Evolutionary conservation across 805 yeast genomes (phyloP).

Genomic region (Cyberlindnera amylophila): DNA sequence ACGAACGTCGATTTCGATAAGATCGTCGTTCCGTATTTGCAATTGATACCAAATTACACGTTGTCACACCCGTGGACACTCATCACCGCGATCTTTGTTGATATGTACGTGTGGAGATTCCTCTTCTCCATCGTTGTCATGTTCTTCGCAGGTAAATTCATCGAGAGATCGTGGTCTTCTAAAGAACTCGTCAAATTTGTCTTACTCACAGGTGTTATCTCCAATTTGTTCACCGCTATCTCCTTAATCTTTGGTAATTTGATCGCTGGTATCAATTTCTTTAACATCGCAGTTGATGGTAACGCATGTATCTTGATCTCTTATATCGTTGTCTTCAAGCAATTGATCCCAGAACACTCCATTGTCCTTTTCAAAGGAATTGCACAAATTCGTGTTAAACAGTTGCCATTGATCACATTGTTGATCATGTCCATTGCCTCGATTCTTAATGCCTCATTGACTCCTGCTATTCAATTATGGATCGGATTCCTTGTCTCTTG

Average conservation of each 20-base stretch:
- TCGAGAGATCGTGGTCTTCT: constrained; percentile 64
- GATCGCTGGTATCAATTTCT: constrained; percentile 23
- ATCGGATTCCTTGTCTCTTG: constrained; percentile 65
- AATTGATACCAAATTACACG: constrained; percentile 58
- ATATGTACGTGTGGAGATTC: constrained; percentile 45
- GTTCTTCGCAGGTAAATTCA: constrained; percentile 57
- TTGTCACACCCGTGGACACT: constrained; percentile 63
- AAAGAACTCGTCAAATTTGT: constrained; percentile 48
- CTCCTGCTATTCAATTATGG: constrained; percentile 55
- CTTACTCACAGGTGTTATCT: constrained; percentile 43
- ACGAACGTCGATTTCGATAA: constrained; percentile 33
- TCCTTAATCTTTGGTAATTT: constrained; percentile 27
- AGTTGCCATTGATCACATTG: constrained; percentile 50
- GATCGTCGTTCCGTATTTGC: constrained; percentile 52
- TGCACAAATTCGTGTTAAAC: constrained; percentile 53
- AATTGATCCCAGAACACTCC: constrained; percentile 60
- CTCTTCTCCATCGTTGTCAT: constrained; percentile 45
- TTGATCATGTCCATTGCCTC: constrained; percentile 29
- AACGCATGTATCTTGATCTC: constrained; percentile 54
- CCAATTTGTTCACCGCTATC: constrained; percentile 42
- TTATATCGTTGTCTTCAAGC: constrained; percentile 61
- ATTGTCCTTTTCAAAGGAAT: constrained; percentile 44
- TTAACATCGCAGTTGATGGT: constrained; percentile 47
- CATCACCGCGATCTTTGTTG: constrained; percentile 61
- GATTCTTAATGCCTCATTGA: constrained; percentile 30